phyloP scores from a whole-genome alignment of 768 basidiomycete genomes.

The Lactarius hatsudake region DNA sequence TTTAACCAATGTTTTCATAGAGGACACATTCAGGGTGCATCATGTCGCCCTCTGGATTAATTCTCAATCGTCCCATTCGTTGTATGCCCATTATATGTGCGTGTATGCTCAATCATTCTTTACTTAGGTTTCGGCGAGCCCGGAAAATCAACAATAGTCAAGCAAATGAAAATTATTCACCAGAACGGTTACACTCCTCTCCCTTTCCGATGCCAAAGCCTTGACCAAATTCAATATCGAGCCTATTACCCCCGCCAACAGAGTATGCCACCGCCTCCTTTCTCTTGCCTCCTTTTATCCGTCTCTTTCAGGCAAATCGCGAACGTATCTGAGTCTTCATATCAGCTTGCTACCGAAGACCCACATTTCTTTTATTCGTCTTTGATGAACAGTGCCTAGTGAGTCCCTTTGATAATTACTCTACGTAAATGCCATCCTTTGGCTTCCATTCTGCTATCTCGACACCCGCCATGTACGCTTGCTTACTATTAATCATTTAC shows the following conservation, averaged over 20 bases:
- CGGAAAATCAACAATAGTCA: slow-evolving; percentile 94
- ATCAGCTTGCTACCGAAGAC: slow-evolving; percentile 42
- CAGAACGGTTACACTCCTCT: slow-evolving; percentile 84
- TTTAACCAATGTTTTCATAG: no score
- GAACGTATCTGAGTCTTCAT: slow-evolving; percentile 57
- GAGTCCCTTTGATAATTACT: slow-evolving; percentile 34
- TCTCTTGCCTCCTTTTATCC: slow-evolving; percentile 25
- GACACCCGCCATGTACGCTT: background rate
- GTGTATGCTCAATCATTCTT: slow-evolving; percentile 4
- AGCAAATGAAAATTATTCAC: slow-evolving; percentile 99
- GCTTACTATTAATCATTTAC: slow-evolving; percentile 8
- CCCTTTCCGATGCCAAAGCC: slow-evolving; percentile 71
- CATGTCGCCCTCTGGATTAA: no score
- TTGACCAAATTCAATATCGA: slow-evolving; percentile 86
- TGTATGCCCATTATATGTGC: background rate
- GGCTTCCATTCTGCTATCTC: background rate
- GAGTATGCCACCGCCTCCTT: slow-evolving; percentile 37
- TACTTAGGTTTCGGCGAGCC: slow-evolving; percentile 85
- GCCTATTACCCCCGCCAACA: slow-evolving; percentile 63
- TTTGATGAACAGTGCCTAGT: slow-evolving; percentile 97
- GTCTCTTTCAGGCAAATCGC: slow-evolving; percentile 39
- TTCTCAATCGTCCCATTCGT: background rate
- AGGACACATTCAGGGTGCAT: no score
- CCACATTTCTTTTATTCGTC: slow-evolving; percentile 48
- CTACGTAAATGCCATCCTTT: background rate